phyloP scores from a whole-genome alignment of 1,284 basidiomycete genomes.

The Apiotrichum porosum region DNA sequence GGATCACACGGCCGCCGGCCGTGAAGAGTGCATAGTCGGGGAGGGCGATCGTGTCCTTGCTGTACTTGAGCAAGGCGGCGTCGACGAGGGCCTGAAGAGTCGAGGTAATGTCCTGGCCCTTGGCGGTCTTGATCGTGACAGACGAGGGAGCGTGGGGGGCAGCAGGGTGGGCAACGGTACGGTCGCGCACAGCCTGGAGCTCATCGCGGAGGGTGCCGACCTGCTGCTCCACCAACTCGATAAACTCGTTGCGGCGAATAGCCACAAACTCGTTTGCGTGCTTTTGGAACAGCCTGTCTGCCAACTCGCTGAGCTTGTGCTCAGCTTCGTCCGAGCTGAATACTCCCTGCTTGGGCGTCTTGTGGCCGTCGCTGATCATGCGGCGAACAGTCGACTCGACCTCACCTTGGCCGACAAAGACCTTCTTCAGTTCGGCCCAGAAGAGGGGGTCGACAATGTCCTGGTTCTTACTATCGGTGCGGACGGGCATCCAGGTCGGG shows the following conservation, averaged over 20 bases:
- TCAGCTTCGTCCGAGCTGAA: conserved; percentile 36
- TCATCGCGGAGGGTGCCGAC: conserved; percentile 3
- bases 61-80: conserved; percentile 57
- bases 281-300: conserved; percentile 42
- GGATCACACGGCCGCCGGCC: conserved; percentile 73
- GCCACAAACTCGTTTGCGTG: conserved; percentile 7
- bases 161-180: conserved; percentile 12
- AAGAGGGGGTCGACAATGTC: conserved; percentile 49
- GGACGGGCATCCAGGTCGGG: conserved; percentile 48
- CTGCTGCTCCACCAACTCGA: conserved; percentile 25
- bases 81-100: conserved; percentile 72
- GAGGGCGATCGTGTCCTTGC: conserved; percentile 71
- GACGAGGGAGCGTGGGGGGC: conserved; percentile 31
- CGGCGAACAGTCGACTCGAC: conserved; percentile 24
- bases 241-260: conserved; percentile 30
- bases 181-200: conserved; percentile 1
- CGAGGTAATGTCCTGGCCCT: conserved; percentile 68
- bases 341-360: not conserved
- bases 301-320: conserved; percentile 41
- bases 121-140: conserved; percentile 62
- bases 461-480: conserved; percentile 42
- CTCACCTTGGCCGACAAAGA: conserved; percentile 44
- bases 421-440: conserved; percentile 51
- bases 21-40: conserved; percentile 83
- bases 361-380: conserved; percentile 8